Base-by-base conservation (phyloP, 2,329 filamentous ascomycete genomes). In the Trichophyton equinum region DNA sequence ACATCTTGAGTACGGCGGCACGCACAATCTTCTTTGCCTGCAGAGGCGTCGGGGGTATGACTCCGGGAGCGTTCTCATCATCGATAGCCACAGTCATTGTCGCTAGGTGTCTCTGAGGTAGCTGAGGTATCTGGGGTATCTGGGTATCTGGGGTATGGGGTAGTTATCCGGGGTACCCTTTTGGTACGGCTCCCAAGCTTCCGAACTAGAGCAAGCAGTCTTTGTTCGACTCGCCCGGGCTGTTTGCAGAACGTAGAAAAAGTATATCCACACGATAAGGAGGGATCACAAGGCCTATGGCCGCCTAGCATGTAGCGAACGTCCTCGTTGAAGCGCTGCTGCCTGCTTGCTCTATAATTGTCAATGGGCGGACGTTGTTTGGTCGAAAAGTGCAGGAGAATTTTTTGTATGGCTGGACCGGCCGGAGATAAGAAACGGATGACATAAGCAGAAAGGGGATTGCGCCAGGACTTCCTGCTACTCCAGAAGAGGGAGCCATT, bases 21-120 rank as follows among this genome's bases (percentile, higher is more conserved):
- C 64, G 46, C 64, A 70, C 70, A 42, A 69, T 63, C 47, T 68
- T 71, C 30, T 67, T 70, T 47, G 69, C 61, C 56, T 68, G 64
- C 56, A 65, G 61, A 7, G 62, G 62, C 8, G 61, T 63, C 18
- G 30, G 25, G 13, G 51, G 27, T 25, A 22, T 27, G 13, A 13
- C 25, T 27, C 46, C 62, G 20, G 25, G 27, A 46, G 59, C 38
- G 25, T 8, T 22, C 11, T 49, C 20, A 2, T 4, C 13, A 4
- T 44, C 11, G 11, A n/a, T 27, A n/a, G 51, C 7, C n/a, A 22
- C 15, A 38, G 18, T 20, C 27, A 46, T 44, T 40, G 58, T 36
- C 30, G 25, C 51, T 33, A 11, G 25, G 11, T n/a, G 2, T 22
- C 8, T 8, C 18, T 55, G n/a, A 18, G 9, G 13, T 9, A 46